Evolutionary conservation across 2,329 filamentous ascomycete species (phyloP).

Genomic region (Penicillium sp.): DNA sequence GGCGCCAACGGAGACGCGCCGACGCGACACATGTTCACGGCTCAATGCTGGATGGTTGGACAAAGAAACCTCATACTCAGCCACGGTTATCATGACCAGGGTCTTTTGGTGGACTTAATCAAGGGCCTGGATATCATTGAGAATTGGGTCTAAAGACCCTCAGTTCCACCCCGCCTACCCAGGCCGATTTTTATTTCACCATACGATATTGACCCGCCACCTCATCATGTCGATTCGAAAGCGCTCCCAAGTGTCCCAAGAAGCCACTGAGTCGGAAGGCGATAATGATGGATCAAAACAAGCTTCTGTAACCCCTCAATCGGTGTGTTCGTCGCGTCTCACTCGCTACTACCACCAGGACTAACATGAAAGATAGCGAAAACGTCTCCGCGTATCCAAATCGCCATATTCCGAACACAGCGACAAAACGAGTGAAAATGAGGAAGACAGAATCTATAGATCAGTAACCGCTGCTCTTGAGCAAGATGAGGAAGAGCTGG

Average conservation of each 20-base stretch:
- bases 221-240: conserved; percentile 49
- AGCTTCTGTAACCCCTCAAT: conserved; percentile 33
- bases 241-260: conserved; percentile 39
- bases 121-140: neutral
- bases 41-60: neutral
- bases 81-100: neutral
- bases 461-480: conserved; percentile 29
- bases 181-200: neutral
- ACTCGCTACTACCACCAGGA: conserved; percentile 2
- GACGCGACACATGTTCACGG: neutral
- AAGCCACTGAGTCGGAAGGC: conserved; percentile 38
- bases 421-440: conserved; percentile 27
- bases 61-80: neutral
- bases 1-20: neutral
- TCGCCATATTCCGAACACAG: conserved; percentile 25
- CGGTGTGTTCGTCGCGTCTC: conserved; percentile 32
- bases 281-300: conserved; percentile 30
- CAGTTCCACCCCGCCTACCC: neutral
- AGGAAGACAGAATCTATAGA: conserved; percentile 15
- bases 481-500: conserved; percentile 49
- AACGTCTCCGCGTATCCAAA: conserved; percentile 47
- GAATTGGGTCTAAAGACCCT: neutral
- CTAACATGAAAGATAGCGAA: conserved; percentile 39
- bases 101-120: neutral
- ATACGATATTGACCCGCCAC: conserved; percentile 7